These are phyloP conservation scores for Rubia occidens DNA, from an alignment of 305 asterid species.

Conservation along the genomic window DNA sequence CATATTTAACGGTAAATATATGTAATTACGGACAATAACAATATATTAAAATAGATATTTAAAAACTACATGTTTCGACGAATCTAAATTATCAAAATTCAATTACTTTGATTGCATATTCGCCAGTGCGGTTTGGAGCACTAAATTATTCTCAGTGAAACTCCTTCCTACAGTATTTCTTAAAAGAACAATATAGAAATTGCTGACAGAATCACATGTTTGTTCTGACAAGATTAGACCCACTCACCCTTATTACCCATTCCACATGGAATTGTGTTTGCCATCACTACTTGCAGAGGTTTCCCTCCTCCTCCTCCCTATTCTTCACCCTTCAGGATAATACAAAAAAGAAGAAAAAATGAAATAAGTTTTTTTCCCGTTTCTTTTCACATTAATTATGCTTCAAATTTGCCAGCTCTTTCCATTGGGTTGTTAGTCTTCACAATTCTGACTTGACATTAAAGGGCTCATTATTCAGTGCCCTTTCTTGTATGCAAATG, in stretches of 20 bases:
- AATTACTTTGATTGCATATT: too few species aligned
- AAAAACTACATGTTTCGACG: too few species aligned
- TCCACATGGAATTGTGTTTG: conserved; percentile 35
- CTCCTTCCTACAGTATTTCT: neutral
- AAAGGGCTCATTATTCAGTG: conserved; percentile 4
- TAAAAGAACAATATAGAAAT: conserved; percentile 5
- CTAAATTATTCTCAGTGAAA: neutral
- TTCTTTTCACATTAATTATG: neutral
- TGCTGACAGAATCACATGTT: conserved; percentile 58
- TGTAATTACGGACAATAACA: too few species aligned
- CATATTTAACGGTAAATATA: too few species aligned
- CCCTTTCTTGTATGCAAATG: conserved; percentile 13
- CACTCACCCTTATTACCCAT: conserved; percentile 24
- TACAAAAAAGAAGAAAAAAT: neutral
- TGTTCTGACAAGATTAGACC: conserved; percentile 37
- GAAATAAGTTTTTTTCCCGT: neutral
- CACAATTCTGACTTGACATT: conserved; percentile 2
- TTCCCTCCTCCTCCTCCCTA: conserved; percentile 10
- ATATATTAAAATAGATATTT: too few species aligned
- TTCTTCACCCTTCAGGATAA: conserved; percentile 9
- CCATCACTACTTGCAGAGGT: conserved; percentile 13
- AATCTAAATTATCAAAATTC: too few species aligned
- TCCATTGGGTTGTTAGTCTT: neutral
- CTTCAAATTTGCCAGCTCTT: conserved; percentile 9
- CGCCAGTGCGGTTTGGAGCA: too few species aligned